Conservation (phyloP, 352 stramenopile species). For the Globisporangium parvum region DNA sequence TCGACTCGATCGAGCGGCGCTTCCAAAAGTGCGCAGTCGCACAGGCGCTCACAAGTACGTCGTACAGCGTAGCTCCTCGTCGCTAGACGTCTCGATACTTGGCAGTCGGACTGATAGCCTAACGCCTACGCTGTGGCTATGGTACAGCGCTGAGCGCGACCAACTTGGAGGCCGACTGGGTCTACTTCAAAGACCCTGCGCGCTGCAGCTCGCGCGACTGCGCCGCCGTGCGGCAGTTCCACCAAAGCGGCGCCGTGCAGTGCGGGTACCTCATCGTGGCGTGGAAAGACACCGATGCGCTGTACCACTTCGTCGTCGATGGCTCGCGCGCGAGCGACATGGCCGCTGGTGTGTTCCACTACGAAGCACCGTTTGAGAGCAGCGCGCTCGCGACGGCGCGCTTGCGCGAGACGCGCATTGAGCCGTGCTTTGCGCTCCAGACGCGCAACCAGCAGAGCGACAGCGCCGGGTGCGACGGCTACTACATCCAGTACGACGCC, state of each 20-base stretch:
- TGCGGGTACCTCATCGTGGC: slow-evolving; percentile 59
- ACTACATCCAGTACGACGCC: slow-evolving; percentile 65
- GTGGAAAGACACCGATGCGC: slow-evolving; percentile 50
- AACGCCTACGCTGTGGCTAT: not conserved
- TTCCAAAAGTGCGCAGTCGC: slow-evolving; percentile 45
- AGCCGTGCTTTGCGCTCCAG: slow-evolving; percentile 61
- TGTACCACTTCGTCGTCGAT: slow-evolving; percentile 74
- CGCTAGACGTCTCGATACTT: not conserved
- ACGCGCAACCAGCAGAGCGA: slow-evolving; percentile 59
- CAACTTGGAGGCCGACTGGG: slow-evolving; percentile 59
- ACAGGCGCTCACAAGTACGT: slow-evolving; percentile 48
- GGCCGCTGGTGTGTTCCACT: slow-evolving; percentile 61
- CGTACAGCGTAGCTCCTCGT: not conserved
- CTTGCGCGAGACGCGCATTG: slow-evolving; percentile 30
- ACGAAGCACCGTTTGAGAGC: slow-evolving; percentile 28
- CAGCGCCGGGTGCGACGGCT: slow-evolving; percentile 42
- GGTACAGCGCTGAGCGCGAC: slow-evolving; percentile 26
- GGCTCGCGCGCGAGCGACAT: slow-evolving; percentile 58
- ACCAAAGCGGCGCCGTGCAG: slow-evolving; percentile 54
- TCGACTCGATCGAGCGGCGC: slow-evolving; percentile 31
- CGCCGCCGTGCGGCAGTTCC: slow-evolving; percentile 45
- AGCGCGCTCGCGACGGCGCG: slow-evolving; percentile 20
- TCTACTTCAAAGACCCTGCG: slow-evolving; percentile 54
- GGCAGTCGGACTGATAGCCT: not conserved
- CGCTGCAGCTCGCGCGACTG: slow-evolving; percentile 63